A percentile compares a stretch with the other conserved stretches of the same genome.
These are phyloP conservation scores for Waltergamsia citrina DNA, from an alignment of 2,329 filamentous ascomycete species.

Conservation along the genomic window DNA sequence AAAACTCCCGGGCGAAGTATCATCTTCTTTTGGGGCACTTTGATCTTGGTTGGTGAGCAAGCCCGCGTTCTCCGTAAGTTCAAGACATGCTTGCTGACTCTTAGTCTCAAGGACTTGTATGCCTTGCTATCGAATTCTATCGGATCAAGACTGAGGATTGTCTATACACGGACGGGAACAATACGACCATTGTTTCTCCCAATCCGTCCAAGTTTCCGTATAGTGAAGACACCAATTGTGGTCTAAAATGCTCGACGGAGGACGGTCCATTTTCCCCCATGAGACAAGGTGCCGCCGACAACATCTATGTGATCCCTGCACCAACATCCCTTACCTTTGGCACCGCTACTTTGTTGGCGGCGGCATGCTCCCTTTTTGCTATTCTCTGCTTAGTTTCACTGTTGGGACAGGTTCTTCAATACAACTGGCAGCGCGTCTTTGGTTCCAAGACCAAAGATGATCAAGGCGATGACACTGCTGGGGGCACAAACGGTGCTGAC, in stretches of 20 bases:
- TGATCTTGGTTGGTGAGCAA: slow-evolving; percentile 46
- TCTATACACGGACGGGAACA: slow-evolving; percentile 23
- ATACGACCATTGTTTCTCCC: slow-evolving; percentile 16
- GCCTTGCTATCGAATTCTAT: slow-evolving; percentile 56
- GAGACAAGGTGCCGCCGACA: slow-evolving; percentile 42
- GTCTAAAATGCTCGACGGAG: slow-evolving; percentile 32
- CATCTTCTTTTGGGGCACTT: slow-evolving; percentile 56
- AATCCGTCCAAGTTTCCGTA: slow-evolving; percentile 33
- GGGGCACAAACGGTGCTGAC: slow-evolving; percentile 45
- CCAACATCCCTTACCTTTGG: slow-evolving; percentile 47
- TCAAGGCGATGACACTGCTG: slow-evolving; percentile 19
- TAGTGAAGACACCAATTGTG: slow-evolving; percentile 27
- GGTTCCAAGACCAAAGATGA: slow-evolving; percentile 19
- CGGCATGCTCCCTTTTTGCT: slow-evolving; percentile 56
- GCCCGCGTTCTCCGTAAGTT: neutral
- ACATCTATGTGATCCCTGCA: slow-evolving; percentile 54
- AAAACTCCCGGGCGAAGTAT: slow-evolving; percentile 52
- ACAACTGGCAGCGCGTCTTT: slow-evolving; percentile 41
- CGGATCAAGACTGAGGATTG: slow-evolving; percentile 37
- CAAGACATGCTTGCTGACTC: neutral
- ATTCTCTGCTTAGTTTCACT: slow-evolving; percentile 52
- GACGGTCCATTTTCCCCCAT: slow-evolving; percentile 44
- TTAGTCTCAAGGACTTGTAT: slow-evolving; percentile 37
- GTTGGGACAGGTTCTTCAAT: slow-evolving; percentile 54
- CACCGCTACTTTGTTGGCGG: slow-evolving; percentile 49